These are phyloP conservation scores for Davidsoniella virescens DNA, from an alignment of 2,329 filamentous ascomycete species.

Conservation along the genomic window DNA sequence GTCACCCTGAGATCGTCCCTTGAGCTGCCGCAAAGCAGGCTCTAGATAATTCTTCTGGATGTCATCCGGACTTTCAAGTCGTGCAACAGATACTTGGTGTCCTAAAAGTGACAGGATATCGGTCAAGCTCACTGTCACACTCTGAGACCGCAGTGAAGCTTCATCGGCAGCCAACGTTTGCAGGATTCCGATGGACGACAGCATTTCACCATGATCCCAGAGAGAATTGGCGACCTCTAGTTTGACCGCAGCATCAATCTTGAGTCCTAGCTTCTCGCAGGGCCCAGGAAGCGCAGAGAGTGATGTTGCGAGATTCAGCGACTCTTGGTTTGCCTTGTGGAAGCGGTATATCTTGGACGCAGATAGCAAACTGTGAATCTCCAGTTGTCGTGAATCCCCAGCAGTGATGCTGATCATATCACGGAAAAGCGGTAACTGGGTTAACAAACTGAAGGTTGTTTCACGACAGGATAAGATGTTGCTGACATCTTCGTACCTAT, in stretches of 20 bases:
- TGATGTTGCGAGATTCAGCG: conserved; percentile 67
- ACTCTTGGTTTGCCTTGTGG: conserved; percentile 72
- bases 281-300: conserved; percentile 60
- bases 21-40: conserved; percentile 69
- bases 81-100: conserved; percentile 74
- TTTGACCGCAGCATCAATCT: conserved; percentile 59
- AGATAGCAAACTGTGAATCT: conserved; percentile 61
- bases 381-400: conserved; percentile 49
- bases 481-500: conserved; percentile 59
- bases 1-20: conserved; percentile 45
- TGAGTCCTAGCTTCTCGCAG: conserved; percentile 54
- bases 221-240: conserved; percentile 78
- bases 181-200: conserved; percentile 76
- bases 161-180: conserved; percentile 39
- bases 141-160: conserved; percentile 48
- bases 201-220: conserved; percentile 87
- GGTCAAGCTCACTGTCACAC: conserved; percentile 54
- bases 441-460: conserved; percentile 65
- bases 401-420: conserved; percentile 43
- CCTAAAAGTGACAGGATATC: conserved; percentile 77
- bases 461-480: conserved; percentile 70
- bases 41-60: conserved; percentile 79
- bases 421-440: conserved; percentile 49
- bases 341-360: conserved; percentile 62
- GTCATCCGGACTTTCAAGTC: conserved; percentile 75